Base-by-base conservation (phyloP, 176 grass and related monocot genomes). In the Lolium rigidum region DNA sequence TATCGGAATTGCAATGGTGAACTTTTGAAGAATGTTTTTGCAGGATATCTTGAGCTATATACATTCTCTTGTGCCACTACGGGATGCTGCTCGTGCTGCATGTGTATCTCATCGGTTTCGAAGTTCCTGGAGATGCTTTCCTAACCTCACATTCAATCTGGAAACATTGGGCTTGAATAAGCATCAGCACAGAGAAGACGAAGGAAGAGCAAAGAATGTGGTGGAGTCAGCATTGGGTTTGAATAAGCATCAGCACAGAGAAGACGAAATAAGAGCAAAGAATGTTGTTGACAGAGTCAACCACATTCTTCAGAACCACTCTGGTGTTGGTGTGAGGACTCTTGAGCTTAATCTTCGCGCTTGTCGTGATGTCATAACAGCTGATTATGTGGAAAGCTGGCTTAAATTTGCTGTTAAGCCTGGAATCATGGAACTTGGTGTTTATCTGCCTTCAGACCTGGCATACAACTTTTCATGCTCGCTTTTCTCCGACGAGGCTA, bases 41-140 rank as follows among this genome's bases (percentile, higher is more conserved):
- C 54, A 83, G 68, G 68, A 74, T 61, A 46, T 83, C 35, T 11
- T 83, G 52, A 41, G 51, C 5, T 54, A 83, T 73, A 73, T 83
- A 59, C 81, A 83, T 60, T 72, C 81, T 10, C 68, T 47, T 28
- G 3, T 73, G 69, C 52, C 81, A 18, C 52, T 83, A 47, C 14
- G 38, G 56, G 68, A 47, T 73, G 68, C 54, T 20, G 81, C 68
- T 17, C 54, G 54, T 17, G 9, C 35, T 17, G 81, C 81, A 25
- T 59, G 68, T 48, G 21, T 83, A 10, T 74, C 68, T 59, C 69
- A 12, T 47, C 10, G 38, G 4, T 74, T 83, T 74, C 55, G 25
- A 13, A 15, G 54, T 16, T 83, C 81, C 16, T 83, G 68, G 81
- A 83, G 81, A 83, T 26, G 52, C 68, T 83, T 74, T 18, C 54